Base-by-base conservation (phyloP, 1,139 yeast genomes). In the Blastobotrys persicus region DNA sequence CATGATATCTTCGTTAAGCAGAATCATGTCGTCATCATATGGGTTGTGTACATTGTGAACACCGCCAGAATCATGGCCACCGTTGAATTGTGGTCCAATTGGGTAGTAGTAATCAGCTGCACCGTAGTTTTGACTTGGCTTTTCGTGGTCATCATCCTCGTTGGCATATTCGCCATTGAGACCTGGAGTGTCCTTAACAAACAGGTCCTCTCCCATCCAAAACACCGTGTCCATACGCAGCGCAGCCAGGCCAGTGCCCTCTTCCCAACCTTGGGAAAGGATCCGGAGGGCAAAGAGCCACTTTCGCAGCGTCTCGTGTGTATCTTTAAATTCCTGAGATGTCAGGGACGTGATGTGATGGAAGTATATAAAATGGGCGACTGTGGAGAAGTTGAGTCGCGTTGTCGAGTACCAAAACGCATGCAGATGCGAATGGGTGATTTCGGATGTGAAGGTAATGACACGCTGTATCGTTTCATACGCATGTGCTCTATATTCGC, bases 331-430 rank as follows among this genome's bases (percentile, higher is more conserved):
- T 52, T 68, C 71, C 20, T 55, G 54, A 3, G 58, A 55, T 1
- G 64, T 55, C 13, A 65, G 61, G 20, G 68, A 58, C 3, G 67
- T 70, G 18, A 67, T 60, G 47, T 66, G 68, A 48, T 60, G 64
- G 50, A 59, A 60, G 39, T 67, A 59, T 31, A 67, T 64, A 51
- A 68, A 68, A 34, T 66, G 68, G 1, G 69, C 68, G 18, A 68
- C 50, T 9, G 65, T 63, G 2, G 70, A 64, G 39, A 68, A 64
- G 51, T 59, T 59, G 11, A 67, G 60, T 13, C 68, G 56, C 16
- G 68, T 60, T 38, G 66, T 58, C 4, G 70, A 59, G 34, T 67
- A 63, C 72, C 72, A 68, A 47, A 66, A 68, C 4, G 71, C 70
- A 52, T 66, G 68, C 31, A 67, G 49, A 50, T 68, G 71, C 19